phyloP scores from a whole-genome alignment of 495 filamentous ascomycete genomes.

The Aspergillus bridgeri region DNA sequence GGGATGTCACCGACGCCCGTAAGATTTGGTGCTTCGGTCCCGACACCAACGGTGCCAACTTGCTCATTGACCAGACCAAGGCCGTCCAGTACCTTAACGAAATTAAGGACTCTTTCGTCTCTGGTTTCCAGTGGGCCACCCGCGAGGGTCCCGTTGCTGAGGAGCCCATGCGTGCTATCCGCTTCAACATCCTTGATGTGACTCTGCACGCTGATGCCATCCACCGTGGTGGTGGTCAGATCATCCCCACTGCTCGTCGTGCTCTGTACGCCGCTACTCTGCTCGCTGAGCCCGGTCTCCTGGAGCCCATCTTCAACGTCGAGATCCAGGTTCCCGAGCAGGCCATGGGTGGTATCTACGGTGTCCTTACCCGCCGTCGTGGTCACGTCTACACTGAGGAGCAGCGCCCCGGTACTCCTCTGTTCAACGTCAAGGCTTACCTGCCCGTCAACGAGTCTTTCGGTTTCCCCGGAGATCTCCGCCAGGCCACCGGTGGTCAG shows the following conservation, averaged over 20 bases:
- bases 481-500: conserved; percentile 87
- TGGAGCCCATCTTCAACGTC: conserved; percentile 97
- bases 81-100: conserved; percentile 99
- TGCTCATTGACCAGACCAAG: conserved; percentile 99
- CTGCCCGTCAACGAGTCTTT: conserved; percentile 99
- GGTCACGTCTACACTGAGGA: conserved; percentile 99
- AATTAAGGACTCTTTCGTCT: conserved; percentile 99
- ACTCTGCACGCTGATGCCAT: conserved; percentile 99
- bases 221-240: conserved; percentile 97
- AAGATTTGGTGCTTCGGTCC: conserved; percentile 99
- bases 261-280: conserved; percentile 91
- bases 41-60: conserved; percentile 94
- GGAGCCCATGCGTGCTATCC: conserved; percentile 94
- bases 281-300: conserved; percentile 83
- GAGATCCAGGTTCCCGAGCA: conserved; percentile 98
- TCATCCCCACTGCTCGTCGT: conserved; percentile 98
- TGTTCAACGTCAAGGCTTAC: conserved; percentile 99
- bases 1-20: conserved; percentile 99
- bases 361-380: conserved; percentile 95
- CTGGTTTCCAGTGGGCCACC: conserved; percentile 99
- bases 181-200: conserved; percentile 99
- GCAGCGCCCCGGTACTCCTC: conserved; percentile 96
- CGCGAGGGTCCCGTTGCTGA: conserved; percentile 96
- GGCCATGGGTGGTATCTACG: conserved; percentile 99
- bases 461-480: conserved; percentile 98